Evolutionary conservation across 2,329 filamentous ascomycete genomes (phyloP), one percentile per base, ranked within the genome.

Genomic region (Arthrobotrys sphaeroides): DNA sequence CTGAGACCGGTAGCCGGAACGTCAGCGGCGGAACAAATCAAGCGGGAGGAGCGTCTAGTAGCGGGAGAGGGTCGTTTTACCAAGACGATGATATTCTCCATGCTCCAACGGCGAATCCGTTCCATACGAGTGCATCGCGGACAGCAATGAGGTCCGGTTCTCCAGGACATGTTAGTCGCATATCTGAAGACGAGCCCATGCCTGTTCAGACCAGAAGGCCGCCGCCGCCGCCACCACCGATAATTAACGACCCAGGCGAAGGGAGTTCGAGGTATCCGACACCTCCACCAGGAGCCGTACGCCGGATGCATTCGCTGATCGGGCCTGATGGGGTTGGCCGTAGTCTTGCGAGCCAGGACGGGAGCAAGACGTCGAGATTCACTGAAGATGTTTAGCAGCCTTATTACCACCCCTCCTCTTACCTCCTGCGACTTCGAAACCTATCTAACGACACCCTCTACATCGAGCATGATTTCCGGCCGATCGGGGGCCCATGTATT

Each of bases 351-450:
- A 77, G 73, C 53, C 73, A 77, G 36, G 73, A 77, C 40, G 73
- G 73, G 22, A 77, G 73, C 60, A 77, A 77, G 36, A 77, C 73
- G 5, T 77, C 73, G 18, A 72, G 73, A 22, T 77, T 77, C 22
- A 77, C 73, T 9, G 73, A 77, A 42, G 73, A 77, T 49, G 73
- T 77, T 26, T 77, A 72, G 36, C 38, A 9, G 7, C 28, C 16
- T 9, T 18, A 6, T 20, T 2, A 26, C 20, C n/a, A 42, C 16
- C 16, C 36, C 9, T 26, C 10, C 45, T 59, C 47, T 67, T 60
- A 26, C 43, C 38, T 61, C 6, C 9, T 55, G 43, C 60, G n/a
- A 43, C 20, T 57, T 60, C 43, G 45, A 26, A 42, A 16, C 51
- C 12, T 38, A 24, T 26, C 20, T 43, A 38, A 60, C 61, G 47